These are phyloP conservation scores for Ustilago cynodontis DNA, from an alignment of 1,284 basidiomycete genomes.

Conservation along the genomic window DNA sequence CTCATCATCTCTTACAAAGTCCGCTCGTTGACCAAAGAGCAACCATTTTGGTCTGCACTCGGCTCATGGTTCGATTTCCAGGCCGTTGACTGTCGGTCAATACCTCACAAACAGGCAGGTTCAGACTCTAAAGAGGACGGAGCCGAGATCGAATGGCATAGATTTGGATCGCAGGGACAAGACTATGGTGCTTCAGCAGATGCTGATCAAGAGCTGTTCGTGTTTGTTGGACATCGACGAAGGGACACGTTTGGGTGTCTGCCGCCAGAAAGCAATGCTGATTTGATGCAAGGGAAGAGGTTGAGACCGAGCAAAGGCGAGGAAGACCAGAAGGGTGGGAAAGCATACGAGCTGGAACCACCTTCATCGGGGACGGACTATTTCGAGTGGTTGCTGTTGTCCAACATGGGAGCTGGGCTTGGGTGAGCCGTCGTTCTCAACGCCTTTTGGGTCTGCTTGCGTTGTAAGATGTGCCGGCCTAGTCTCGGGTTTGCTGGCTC, in stretches of 20 bases:
- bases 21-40: conserved; percentile 81
- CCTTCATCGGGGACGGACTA: conserved; percentile 39
- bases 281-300: conserved; percentile 57
- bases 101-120: background rate
- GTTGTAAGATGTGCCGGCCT: background rate
- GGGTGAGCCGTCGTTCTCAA: conserved; percentile 19
- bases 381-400: conserved; percentile 60
- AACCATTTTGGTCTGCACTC: conserved; percentile 83
- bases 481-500: background rate
- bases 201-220: conserved; percentile 56
- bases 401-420: conserved; percentile 37
- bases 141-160: conserved; percentile 24
- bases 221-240: conserved; percentile 58
- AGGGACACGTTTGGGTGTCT: conserved; percentile 41
- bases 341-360: conserved; percentile 18
- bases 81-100: conserved; percentile 72
- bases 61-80: conserved; percentile 82
- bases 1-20: conserved; percentile 75
- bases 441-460: background rate
- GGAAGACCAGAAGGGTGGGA: conserved; percentile 1
- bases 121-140: background rate
- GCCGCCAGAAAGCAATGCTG: conserved; percentile 44
- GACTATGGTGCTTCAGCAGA: conserved; percentile 32
- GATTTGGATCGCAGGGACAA: conserved; percentile 26
- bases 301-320: conserved; percentile 23